phyloP scores from a whole-genome alignment of 2,329 filamentous ascomycete genomes.

The Aspergillus ustus region DNA sequence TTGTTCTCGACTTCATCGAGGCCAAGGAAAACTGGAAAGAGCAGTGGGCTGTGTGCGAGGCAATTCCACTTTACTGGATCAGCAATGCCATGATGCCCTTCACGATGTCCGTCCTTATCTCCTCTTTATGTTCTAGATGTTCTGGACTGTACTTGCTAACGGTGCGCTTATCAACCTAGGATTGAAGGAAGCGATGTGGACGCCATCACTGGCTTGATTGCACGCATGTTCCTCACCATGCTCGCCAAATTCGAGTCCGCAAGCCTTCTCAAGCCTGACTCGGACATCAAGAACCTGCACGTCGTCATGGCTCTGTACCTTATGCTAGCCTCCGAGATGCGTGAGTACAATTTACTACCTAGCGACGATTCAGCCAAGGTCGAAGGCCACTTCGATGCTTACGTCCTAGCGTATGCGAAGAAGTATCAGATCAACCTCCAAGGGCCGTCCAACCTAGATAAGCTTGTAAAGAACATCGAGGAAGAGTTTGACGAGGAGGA shows the following conservation, averaged over 20 bases:
- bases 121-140: no score
- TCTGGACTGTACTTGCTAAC: background rate
- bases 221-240: slow-evolving; percentile 43
- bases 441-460: slow-evolving; percentile 27
- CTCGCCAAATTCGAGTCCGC: slow-evolving; percentile 43
- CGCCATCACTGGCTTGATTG: background rate
- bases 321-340: slow-evolving; percentile 9
- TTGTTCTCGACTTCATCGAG: slow-evolving; percentile 47
- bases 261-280: slow-evolving; percentile 37
- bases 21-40: slow-evolving; percentile 42
- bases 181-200: slow-evolving; percentile 15
- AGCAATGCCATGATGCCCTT: slow-evolving; percentile 20
- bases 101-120: slow-evolving; percentile 24
- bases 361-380: background rate
- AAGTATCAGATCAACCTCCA: slow-evolving; percentile 23
- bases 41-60: slow-evolving; percentile 50
- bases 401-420: slow-evolving; percentile 25
- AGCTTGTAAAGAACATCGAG: slow-evolving; percentile 15
- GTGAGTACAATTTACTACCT: background rate
- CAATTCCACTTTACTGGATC: slow-evolving; percentile 36
- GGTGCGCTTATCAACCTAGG: slow-evolving; percentile 4
- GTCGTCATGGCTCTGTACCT: slow-evolving; percentile 46
- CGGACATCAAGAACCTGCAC: slow-evolving; percentile 44
- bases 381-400: background rate
- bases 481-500: slow-evolving; percentile 16